These are phyloP conservation scores for Plasmodium cynomolgi DNA, from an alignment of 169 alveolate genomes.

Conservation along the genomic window DNA sequence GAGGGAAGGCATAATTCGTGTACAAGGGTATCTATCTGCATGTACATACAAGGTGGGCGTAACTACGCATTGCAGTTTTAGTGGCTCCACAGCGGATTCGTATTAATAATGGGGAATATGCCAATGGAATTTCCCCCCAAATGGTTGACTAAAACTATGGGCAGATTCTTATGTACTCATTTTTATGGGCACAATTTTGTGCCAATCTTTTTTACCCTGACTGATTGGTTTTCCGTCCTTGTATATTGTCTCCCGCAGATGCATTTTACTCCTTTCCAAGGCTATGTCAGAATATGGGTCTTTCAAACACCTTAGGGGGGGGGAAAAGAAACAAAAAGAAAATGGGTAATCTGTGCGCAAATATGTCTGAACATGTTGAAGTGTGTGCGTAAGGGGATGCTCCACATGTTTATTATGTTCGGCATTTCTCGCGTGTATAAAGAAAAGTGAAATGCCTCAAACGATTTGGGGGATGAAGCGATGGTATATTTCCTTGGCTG, in stretches of 20 bases:
- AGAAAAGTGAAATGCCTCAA: not conserved
- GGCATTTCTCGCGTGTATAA: not conserved
- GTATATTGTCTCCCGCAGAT: slow-evolving; percentile 81
- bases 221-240: slow-evolving; percentile 81
- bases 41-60: not conserved
- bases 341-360: not conserved
- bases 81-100: not conserved
- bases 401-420: not conserved
- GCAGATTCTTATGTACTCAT: not conserved
- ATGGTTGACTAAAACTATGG: not conserved
- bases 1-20: not conserved
- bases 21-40: slow-evolving; percentile 3
- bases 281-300: slow-evolving; percentile 87
- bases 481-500: not conserved
- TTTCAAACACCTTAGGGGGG: slow-evolving; percentile 81
- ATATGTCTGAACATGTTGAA: not conserved
- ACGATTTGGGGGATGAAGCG: not conserved
- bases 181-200: not conserved
- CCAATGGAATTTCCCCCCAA: not conserved
- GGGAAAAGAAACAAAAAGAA: slow-evolving; percentile 5
- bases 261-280: slow-evolving; percentile 81
- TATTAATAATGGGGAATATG: not conserved
- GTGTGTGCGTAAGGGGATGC: not conserved
- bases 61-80: not conserved
- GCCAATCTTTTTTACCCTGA: slow-evolving; percentile 76